These are phyloP conservation scores for Parmelia sp. DNA, from an alignment of 495 filamentous ascomycete species.

Conservation along the genomic window DNA sequence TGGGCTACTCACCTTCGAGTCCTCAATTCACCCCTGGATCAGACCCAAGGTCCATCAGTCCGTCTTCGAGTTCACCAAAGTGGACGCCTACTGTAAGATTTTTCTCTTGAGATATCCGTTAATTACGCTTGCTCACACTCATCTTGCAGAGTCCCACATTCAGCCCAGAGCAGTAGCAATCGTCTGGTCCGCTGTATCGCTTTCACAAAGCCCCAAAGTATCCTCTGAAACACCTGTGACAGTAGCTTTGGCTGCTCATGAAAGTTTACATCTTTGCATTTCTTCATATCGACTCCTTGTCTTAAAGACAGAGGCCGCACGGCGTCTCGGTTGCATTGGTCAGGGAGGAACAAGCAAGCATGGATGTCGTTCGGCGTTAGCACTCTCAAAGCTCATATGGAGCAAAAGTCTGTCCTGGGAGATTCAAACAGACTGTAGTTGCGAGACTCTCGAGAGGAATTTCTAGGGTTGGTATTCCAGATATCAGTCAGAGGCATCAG, in stretches of 20 bases:
- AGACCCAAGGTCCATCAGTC: slow-evolving; percentile 10
- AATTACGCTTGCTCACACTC: neutral
- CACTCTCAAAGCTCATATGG: neutral
- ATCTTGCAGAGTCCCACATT: slow-evolving; percentile 8
- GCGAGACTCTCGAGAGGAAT: neutral
- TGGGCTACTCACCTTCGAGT: slow-evolving; percentile 20
- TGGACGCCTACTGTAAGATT: slow-evolving; percentile 13
- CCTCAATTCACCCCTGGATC: slow-evolving; percentile 24
- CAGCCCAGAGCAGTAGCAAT: slow-evolving; percentile 13
- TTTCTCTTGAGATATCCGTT: neutral
- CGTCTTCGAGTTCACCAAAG: slow-evolving; percentile 12
- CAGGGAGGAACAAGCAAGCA: neutral
- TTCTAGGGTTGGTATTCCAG: slow-evolving; percentile 3
- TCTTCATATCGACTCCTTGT: neutral
- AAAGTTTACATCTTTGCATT: slow-evolving; percentile 6
- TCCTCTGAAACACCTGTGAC: neutral
- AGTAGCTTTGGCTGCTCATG: neutral
- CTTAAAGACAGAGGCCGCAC: neutral
- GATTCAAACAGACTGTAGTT: slow-evolving; percentile 4
- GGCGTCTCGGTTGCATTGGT: neutral
- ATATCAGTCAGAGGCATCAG: neutral
- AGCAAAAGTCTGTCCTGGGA: neutral
- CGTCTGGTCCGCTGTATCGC: neutral
- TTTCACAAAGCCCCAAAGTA: too few species aligned
- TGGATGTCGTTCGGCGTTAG: slow-evolving; percentile 14